Evolutionary conservation across 495 filamentous ascomycete species (phyloP).

Genomic region (Clavariopsis aquatica): DNA sequence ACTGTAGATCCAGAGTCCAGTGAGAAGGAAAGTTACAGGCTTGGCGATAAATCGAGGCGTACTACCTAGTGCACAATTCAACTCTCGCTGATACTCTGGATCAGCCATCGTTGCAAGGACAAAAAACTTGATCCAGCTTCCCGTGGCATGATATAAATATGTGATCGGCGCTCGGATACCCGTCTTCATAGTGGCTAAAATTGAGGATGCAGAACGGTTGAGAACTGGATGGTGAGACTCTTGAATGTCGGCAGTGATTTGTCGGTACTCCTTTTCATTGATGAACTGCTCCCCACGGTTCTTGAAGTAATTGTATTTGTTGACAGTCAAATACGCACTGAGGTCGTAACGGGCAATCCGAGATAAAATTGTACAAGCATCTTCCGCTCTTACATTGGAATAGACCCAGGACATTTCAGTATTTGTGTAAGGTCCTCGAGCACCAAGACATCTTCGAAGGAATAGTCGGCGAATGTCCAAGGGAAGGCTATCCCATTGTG

Average conservation of each 20-base stretch:
- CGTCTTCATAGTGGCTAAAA: slow-evolving; percentile 11
- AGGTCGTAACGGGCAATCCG: slow-evolving; percentile 42
- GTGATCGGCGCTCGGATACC: slow-evolving; percentile 26
- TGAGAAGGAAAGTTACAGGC: slow-evolving; percentile 48
- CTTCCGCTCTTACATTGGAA: slow-evolving; percentile 33
- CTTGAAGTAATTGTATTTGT: slow-evolving; percentile 39
- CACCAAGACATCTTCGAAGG: slow-evolving; percentile 38
- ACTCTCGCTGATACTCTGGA: slow-evolving; percentile 60
- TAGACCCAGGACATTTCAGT: slow-evolving; percentile 39
- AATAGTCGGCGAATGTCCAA: slow-evolving; percentile 36
- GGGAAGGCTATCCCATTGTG: slow-evolving; percentile 41
- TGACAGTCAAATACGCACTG: slow-evolving; percentile 32
- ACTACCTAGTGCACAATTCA: slow-evolving; percentile 51
- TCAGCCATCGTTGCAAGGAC: slow-evolving; percentile 58
- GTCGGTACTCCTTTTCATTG: slow-evolving; percentile 31
- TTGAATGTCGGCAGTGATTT: slow-evolving; percentile 35
- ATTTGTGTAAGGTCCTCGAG: slow-evolving; percentile 25
- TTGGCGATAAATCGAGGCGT: slow-evolving; percentile 46
- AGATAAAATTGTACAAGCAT: slow-evolving; percentile 34
- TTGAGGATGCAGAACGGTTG: slow-evolving; percentile 25
- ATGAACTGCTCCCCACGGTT: slow-evolving; percentile 16
- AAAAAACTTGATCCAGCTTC: slow-evolving; percentile 54
- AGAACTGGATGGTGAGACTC: slow-evolving; percentile 26
- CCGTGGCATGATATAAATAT: slow-evolving; percentile 48
- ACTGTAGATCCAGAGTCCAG: slow-evolving; percentile 53